phyloP scores from a whole-genome alignment of 306 rosid species.

The Vigna nakashimae region DNA sequence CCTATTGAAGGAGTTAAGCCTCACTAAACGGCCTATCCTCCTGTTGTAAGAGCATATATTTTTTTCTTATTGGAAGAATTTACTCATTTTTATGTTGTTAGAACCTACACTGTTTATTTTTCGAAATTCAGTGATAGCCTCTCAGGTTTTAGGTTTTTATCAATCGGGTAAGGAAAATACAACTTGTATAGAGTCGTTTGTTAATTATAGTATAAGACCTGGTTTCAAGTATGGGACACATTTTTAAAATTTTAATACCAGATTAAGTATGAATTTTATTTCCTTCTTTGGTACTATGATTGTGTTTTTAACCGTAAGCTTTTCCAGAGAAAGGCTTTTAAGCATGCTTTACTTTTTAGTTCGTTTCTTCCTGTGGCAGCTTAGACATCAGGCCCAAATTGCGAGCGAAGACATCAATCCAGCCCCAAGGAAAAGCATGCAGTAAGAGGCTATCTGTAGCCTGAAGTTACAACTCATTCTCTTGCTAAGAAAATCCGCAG shows the following conservation, averaged over 20 bases:
- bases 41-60: too few relatives aligned
- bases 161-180: not conserved
- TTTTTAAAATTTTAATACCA: not conserved
- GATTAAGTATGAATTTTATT: not conserved
- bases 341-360: constrained; percentile 69
- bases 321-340: constrained; percentile 84
- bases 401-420: constrained; percentile 92
- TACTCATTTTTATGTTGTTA: not conserved
- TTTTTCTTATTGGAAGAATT: not conserved
- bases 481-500: constrained; percentile 92
- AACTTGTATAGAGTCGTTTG: not conserved
- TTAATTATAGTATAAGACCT: not conserved
- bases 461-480: constrained; percentile 98
- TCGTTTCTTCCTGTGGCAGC: not conserved
- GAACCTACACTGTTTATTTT: not conserved
- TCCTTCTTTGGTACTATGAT: too few relatives aligned
- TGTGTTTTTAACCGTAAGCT: not conserved
- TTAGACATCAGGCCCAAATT: constrained; percentile 72
- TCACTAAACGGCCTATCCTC: not conserved
- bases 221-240: not conserved
- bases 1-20: not conserved
- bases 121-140: not conserved
- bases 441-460: constrained; percentile 77
- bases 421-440: constrained; percentile 92
- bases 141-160: not conserved